phyloP scores from a whole-genome alignment of 1,284 basidiomycete genomes.

The Fomitiporia mediterranea region DNA sequence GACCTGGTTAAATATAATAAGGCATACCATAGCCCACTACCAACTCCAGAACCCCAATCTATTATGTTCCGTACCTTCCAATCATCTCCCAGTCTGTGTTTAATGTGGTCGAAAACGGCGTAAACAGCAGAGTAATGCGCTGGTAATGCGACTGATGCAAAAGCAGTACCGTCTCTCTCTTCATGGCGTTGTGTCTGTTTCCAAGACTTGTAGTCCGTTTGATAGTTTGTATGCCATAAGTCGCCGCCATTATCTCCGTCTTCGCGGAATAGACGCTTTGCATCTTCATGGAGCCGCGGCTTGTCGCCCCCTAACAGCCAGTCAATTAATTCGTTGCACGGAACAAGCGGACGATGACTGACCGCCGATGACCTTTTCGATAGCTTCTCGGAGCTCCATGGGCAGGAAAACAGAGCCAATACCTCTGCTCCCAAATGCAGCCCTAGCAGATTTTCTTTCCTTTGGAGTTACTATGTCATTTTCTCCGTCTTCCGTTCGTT shows the following conservation, averaged over 20 bases:
- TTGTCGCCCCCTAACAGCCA: slow-evolving; percentile 54
- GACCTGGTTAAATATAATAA: slow-evolving; percentile 8
- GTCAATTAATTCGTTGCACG: background rate
- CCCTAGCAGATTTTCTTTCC: slow-evolving; percentile 74
- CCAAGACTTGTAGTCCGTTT: slow-evolving; percentile 53
- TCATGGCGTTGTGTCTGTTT: slow-evolving; percentile 52
- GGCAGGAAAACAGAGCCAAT: slow-evolving; percentile 70
- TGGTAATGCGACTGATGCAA: slow-evolving; percentile 68
- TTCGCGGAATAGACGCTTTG: slow-evolving; percentile 58
- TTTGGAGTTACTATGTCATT: slow-evolving; percentile 32
- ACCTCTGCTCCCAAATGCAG: slow-evolving; percentile 67
- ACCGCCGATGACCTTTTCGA: slow-evolving; percentile 59
- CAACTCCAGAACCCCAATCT: slow-evolving; percentile 74
- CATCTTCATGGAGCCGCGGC: slow-evolving; percentile 58
- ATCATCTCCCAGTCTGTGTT: slow-evolving; percentile 52
- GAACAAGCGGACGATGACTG: too few species aligned
- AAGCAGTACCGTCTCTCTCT: slow-evolving; percentile 67
- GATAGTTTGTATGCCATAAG: slow-evolving; percentile 50
- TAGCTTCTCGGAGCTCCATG: slow-evolving; percentile 57
- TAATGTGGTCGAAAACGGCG: slow-evolving; percentile 60
- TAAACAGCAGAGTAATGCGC: slow-evolving; percentile 72
- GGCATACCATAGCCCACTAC: slow-evolving; percentile 68
- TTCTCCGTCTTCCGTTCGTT: slow-evolving; percentile 28
- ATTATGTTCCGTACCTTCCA: slow-evolving; percentile 57
- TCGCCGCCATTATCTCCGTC: slow-evolving; percentile 30